Percentiles rank a stretch among this genome's conserved stretches.
These are phyloP conservation scores for Zopfochytrium polystomum DNA, from an alignment of 371 early-diverging fungal genomes.

Conservation along the genomic window DNA sequence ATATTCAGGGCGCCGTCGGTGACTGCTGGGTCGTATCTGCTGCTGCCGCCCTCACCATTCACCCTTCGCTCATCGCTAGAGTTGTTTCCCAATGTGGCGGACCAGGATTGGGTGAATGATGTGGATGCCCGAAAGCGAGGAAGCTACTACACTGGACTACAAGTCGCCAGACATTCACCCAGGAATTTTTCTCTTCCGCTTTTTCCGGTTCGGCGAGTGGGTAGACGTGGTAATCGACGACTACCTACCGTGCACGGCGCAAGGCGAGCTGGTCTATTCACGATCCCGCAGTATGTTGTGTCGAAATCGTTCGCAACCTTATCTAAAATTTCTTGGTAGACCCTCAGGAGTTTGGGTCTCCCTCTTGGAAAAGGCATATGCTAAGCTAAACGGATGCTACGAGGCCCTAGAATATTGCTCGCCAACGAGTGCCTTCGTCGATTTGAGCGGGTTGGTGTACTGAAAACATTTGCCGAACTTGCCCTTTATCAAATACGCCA, in stretches of 20 bases:
- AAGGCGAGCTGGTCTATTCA: slow-evolving; percentile 45
- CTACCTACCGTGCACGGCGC: slow-evolving; percentile 42
- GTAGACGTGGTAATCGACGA: slow-evolving; percentile 62
- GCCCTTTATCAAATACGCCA: background rate
- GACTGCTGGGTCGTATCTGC: slow-evolving; percentile 54
- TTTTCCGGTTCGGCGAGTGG: slow-evolving; percentile 57
- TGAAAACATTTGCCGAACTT: background rate
- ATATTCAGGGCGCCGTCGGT: slow-evolving; percentile 36
- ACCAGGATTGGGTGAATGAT: slow-evolving; percentile 43
- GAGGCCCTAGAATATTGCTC: slow-evolving; percentile 40
- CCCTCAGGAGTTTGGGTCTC: slow-evolving; percentile 53
- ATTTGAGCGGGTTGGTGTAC: slow-evolving; percentile 10
- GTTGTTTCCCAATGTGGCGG: slow-evolving; percentile 32
- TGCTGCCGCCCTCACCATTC: slow-evolving; percentile 48
- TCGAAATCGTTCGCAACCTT: background rate
- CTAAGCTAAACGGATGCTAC: slow-evolving; percentile 53
- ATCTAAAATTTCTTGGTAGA: slow-evolving; percentile 4
- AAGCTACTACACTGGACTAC: slow-evolving; percentile 30
- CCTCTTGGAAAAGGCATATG: slow-evolving; percentile 60
- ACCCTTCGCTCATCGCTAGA: slow-evolving; percentile 42
- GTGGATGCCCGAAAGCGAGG: slow-evolving; percentile 18
- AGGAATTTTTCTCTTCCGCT: slow-evolving; percentile 51
- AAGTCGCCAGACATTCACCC: slow-evolving; percentile 40
- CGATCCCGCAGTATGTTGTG: slow-evolving; percentile 33
- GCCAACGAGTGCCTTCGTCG: slow-evolving; percentile 34